phyloP scores from a whole-genome alignment of 2,329 filamentous ascomycete species.

The Clonostachys solani region DNA sequence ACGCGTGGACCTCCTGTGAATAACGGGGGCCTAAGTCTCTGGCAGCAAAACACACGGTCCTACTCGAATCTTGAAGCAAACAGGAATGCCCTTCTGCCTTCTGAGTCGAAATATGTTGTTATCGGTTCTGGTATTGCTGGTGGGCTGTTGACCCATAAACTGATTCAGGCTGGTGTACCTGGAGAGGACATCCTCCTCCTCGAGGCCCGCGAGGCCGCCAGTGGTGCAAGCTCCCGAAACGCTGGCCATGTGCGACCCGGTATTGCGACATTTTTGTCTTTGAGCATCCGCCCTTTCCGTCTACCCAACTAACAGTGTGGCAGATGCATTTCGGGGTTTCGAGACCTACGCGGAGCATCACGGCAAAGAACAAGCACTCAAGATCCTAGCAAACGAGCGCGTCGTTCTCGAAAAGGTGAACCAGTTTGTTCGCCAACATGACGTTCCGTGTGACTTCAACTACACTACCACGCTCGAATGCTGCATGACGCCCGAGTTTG shows the following conservation, averaged over 20 bases:
- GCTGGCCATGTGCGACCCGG: conserved; percentile 34
- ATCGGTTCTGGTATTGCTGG: conserved; percentile 38
- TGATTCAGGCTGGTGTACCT: conserved; percentile 23
- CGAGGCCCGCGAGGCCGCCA: conserved; percentile 36
- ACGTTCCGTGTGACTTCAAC: conserved; percentile 39
- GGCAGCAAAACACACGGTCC: conserved; percentile 37
- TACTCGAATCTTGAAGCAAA: conserved; percentile 34
- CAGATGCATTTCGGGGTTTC: conserved; percentile 40
- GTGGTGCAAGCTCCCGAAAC: conserved; percentile 35
- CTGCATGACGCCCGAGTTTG: conserved; percentile 40
- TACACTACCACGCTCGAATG: conserved; percentile 40
- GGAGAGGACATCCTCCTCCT: conserved; percentile 29
- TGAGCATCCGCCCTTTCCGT: too few relatives aligned
- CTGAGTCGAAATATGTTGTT: conserved; percentile 24
- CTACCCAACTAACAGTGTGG: too few relatives aligned
- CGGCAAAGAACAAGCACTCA: neutral
- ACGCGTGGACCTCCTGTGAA: neutral
- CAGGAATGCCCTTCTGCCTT: conserved; percentile 15
- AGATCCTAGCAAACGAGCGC: neutral
- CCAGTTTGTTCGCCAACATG: conserved; percentile 32
- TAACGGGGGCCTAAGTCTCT: conserved; percentile 15
- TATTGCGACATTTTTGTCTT: too few relatives aligned
- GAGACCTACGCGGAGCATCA: neutral
- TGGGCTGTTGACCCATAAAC: conserved; percentile 28
- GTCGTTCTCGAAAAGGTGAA: conserved; percentile 21